phyloP scores from a whole-genome alignment of 148 eudicot genomes.

The Vaccinium macrocarpon region DNA sequence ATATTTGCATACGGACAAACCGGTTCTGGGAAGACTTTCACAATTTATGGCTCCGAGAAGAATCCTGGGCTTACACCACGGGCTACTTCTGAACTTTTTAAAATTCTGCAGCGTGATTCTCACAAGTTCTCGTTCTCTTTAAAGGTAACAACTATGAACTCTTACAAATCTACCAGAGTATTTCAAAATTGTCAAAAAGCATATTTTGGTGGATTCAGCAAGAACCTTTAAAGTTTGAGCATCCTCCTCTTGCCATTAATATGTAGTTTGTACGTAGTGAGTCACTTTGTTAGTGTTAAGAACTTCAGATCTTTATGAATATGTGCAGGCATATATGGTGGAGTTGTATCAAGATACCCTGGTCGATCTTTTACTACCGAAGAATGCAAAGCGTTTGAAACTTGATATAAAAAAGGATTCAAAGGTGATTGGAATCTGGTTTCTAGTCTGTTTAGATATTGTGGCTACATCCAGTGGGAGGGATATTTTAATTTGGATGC shows the following conservation, averaged over 20 bases:
- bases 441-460: neutral
- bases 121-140: constrained; percentile 81
- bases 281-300: neutral
- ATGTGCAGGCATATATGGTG: constrained; percentile 79
- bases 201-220: neutral
- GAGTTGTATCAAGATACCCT: constrained; percentile 94
- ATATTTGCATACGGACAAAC: constrained; percentile 99
- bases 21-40: constrained; percentile 97
- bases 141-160: constrained; percentile 50
- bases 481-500: neutral
- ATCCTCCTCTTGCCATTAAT: constrained; percentile 6
- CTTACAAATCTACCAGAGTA: neutral
- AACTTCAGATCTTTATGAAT: neutral
- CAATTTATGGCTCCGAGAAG: constrained; percentile 77
- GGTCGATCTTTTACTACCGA: constrained; percentile 80
- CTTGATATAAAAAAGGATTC: constrained; percentile 90
- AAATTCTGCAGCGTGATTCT: constrained; percentile 65
- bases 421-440: constrained; percentile 47
- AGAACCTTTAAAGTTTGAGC: neutral
- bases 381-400: constrained; percentile 67
- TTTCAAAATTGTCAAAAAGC: neutral
- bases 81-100: constrained; percentile 85
- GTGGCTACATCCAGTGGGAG: neutral
- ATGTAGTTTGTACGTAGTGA: neutral
- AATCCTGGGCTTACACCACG: constrained; percentile 95